phyloP scores from a whole-genome alignment of 2,329 filamentous ascomycete species.

The Trichophyton rubrum region DNA sequence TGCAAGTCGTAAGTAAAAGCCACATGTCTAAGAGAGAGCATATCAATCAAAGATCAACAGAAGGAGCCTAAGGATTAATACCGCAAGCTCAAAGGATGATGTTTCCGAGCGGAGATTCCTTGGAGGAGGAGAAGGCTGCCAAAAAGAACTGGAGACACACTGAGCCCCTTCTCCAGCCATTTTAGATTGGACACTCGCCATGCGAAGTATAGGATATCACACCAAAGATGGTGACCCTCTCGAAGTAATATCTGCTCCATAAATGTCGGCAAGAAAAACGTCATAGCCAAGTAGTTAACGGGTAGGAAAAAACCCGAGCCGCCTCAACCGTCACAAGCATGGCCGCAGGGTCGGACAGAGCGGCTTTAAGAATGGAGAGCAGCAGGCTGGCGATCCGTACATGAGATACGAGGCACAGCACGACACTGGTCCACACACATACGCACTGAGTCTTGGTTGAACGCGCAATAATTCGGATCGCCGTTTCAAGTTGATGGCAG shows the following conservation, averaged over 20 bases:
- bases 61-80: no score
- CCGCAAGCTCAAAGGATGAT: no score
- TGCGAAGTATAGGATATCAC: no score
- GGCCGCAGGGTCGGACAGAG: not conserved
- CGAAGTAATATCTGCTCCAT: not conserved
- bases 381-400: not conserved
- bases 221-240: not conserved
- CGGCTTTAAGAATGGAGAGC: not conserved
- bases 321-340: not conserved
- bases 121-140: no score
- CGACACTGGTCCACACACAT: not conserved
- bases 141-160: no score
- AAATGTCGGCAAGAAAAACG: not conserved
- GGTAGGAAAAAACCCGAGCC: not conserved
- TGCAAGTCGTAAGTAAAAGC: no score
- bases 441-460: no score
- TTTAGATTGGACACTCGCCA: no score
- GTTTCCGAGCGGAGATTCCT: no score
- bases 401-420: not conserved
- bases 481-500: not conserved
- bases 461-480: not conserved
- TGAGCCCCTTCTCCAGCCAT: no score
- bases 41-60: no score
- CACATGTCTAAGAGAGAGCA: no score
- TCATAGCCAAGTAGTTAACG: not conserved